Evolutionary conservation across 805 yeast genomes (phyloP).

Genomic region (Priceomyces fermenticarens): DNA sequence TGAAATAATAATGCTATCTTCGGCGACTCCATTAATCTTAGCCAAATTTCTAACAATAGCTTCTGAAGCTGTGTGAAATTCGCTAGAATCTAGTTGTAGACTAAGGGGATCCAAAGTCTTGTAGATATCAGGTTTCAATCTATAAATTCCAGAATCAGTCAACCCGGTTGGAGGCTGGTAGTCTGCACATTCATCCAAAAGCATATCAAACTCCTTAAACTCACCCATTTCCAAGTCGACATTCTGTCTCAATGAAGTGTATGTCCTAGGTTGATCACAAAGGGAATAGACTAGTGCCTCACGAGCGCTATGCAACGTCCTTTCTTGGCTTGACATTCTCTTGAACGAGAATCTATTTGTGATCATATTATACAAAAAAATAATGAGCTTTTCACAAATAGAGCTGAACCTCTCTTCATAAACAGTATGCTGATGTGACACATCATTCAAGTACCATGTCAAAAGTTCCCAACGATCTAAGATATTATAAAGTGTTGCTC

Average conservation of each 20-base stretch:
- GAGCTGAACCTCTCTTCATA: slow-evolving; percentile 49
- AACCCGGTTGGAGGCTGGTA: slow-evolving; percentile 60
- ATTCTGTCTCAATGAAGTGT: slow-evolving; percentile 42
- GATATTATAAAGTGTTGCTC: slow-evolving; percentile 32
- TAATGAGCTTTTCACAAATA: slow-evolving; percentile 41
- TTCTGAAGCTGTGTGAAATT: slow-evolving; percentile 51
- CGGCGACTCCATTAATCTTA: slow-evolving; percentile 29
- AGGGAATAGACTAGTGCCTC: slow-evolving; percentile 48
- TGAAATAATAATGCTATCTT: slow-evolving; percentile 43
- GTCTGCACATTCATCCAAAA: slow-evolving; percentile 61
- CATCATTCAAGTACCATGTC: slow-evolving; percentile 44
- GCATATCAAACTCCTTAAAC: slow-evolving; percentile 41
- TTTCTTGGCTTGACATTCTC: slow-evolving; percentile 21
- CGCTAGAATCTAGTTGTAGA: slow-evolving; percentile 43
- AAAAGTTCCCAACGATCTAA: slow-evolving; percentile 58
- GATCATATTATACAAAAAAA: slow-evolving; percentile 44
- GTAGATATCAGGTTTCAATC: slow-evolving; percentile 55
- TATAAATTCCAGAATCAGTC: slow-evolving; percentile 61
- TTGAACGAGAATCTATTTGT: slow-evolving; percentile 32
- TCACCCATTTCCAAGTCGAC: slow-evolving; percentile 29
- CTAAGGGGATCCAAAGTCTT: slow-evolving; percentile 63
- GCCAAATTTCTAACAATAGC: slow-evolving; percentile 45
- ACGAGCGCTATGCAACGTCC: slow-evolving; percentile 26
- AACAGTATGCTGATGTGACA: slow-evolving; percentile 28
- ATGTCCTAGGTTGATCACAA: slow-evolving; percentile 51